Base-by-base conservation (phyloP, 73 alveolate species). In the Stentor coeruleus region DNA sequence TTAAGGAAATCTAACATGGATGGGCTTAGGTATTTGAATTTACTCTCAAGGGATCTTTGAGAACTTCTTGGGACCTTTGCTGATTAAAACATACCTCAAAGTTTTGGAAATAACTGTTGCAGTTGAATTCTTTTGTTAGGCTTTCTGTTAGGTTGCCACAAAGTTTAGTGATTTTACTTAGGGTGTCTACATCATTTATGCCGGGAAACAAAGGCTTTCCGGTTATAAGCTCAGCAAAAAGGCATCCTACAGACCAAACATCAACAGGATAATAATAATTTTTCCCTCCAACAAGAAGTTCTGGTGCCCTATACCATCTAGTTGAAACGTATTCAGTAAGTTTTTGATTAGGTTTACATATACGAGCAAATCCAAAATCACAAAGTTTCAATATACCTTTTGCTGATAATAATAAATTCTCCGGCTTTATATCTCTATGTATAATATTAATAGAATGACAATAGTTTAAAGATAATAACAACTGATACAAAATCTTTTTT, bases 361-460 rank as follows among this genome's bases (percentile, higher is more conserved):
- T 60, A 38, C 94, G 39, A 49, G 94, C 91, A 42, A 84, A 94
- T 49, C 98, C 98, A 88, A 94, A 94, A 79, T 94, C 98, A 35
- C 97, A 91, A 76, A 94, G 89, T 85, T 94, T 94, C 39, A 94
- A 59, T 41, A 91, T 86, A 38, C 94, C 94, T 74, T 91, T 90
- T 35, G 84, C 85, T 39, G 96, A 90, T 3, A 94, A 88, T 37
- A 94, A 82, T 82, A 94, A 84, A 86, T 94, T 94, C 59, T 94
- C 98, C 14, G 98, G 98, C 66, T 94, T 94, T 3, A 94, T 88
- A 82, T 94, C 98, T 76, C 98, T 86, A 84, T 94, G 98, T 75
- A 94, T 94, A 4, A 94, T 94, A 81, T 89, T 89, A 86, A 91
- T 93, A 49, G 85, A 84, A 83, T 94, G 98, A 38, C 91, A 86